These are phyloP conservation scores for Dendrostoma leiphaemia DNA, from an alignment of 2,329 filamentous ascomycete species.

Conservation along the genomic window DNA sequence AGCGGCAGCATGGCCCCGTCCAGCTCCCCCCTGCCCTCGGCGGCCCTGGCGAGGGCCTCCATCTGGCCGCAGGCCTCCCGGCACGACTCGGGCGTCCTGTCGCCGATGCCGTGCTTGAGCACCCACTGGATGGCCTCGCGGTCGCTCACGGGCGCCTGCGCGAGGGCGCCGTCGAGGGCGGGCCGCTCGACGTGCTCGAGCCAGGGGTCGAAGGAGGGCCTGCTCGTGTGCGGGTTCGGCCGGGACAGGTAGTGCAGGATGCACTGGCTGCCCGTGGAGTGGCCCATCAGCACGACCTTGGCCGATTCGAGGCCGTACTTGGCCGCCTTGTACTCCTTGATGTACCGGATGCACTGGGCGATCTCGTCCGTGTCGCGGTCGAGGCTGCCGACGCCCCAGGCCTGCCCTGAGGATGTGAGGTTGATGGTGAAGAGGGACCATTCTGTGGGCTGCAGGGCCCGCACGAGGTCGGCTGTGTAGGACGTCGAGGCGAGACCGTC, in stretches of 20 bases:
- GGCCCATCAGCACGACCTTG: slow-evolving; percentile 64
- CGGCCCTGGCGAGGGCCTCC: slow-evolving; percentile 32
- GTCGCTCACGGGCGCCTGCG: slow-evolving; percentile 64
- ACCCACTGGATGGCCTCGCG: slow-evolving; percentile 48
- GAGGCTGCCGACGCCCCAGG: slow-evolving; percentile 35
- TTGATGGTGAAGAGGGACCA: slow-evolving; percentile 36
- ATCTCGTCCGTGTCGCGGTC: slow-evolving; percentile 36
- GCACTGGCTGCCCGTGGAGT: slow-evolving; percentile 67
- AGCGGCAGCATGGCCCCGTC: slow-evolving; percentile 33
- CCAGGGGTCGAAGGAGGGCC: slow-evolving; percentile 23
- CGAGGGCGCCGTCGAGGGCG: slow-evolving; percentile 54
- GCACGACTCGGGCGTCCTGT: slow-evolving; percentile 28
- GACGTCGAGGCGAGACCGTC: slow-evolving; percentile 48
- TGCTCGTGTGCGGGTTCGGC: slow-evolving; percentile 34
- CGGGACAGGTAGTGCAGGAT: slow-evolving; percentile 58
- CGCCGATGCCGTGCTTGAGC: slow-evolving; percentile 30
- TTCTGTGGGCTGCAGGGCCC: slow-evolving; percentile 32
- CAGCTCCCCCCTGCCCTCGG: slow-evolving; percentile 19
- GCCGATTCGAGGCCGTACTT: slow-evolving; percentile 32
- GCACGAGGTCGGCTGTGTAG: slow-evolving; percentile 45
- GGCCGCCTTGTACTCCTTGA: slow-evolving; percentile 31
- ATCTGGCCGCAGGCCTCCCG: slow-evolving; percentile 36
- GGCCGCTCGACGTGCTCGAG: slow-evolving; percentile 37
- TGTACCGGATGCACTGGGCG: slow-evolving; percentile 28
- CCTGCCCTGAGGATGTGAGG: slow-evolving; percentile 38